These are phyloP conservation scores for Aquanectria penicillioides DNA, from an alignment of 2,329 filamentous ascomycete genomes.

Conservation along the genomic window DNA sequence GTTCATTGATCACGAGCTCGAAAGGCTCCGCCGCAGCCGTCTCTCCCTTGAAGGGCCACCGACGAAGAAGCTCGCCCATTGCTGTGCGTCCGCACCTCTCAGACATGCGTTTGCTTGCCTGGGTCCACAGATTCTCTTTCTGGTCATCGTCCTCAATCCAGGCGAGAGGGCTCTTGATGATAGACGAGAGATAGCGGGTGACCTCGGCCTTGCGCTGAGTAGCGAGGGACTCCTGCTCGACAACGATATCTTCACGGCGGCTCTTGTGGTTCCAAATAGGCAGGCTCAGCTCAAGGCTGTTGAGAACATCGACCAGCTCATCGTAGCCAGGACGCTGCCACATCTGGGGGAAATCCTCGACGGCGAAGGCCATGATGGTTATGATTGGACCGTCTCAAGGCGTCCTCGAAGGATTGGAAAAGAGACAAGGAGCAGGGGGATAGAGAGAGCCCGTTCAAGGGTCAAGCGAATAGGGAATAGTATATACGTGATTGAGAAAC, in stretches of 20 bases:
- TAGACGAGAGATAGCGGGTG: conserved; percentile 73
- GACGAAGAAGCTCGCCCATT: conserved; percentile 66
- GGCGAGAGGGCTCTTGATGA: conserved; percentile 72
- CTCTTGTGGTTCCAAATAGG: conserved; percentile 70
- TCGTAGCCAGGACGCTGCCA: conserved; percentile 78
- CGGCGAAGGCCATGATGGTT: conserved; percentile 45
- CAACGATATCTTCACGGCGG: conserved; percentile 53
- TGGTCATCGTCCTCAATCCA: conserved; percentile 76
- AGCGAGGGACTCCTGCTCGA: conserved; percentile 53
- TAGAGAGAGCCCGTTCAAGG: too few species aligned
- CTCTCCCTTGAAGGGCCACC: conserved; percentile 60
- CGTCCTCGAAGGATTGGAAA: too few species aligned
- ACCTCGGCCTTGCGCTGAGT: conserved; percentile 60
- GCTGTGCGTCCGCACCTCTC: conserved; percentile 82
- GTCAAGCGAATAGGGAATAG: too few species aligned
- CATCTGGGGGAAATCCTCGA: conserved; percentile 79
- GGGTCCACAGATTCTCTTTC: conserved; percentile 78
- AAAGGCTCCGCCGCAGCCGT: conserved; percentile 53
- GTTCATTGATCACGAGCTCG: conserved; percentile 81
- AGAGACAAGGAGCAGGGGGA: not conserved
- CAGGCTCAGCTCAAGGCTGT: conserved; percentile 72
- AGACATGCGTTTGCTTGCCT: conserved; percentile 81
- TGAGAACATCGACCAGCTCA: conserved; percentile 72
- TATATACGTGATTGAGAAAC: too few species aligned
- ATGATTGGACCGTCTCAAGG: too few species aligned